Evolutionary conservation across 2,329 filamentous ascomycete species (phyloP), one percentile per base, ranked within the genome.

Genomic region (Pseudovirgaria hyperparasitica): DNA sequence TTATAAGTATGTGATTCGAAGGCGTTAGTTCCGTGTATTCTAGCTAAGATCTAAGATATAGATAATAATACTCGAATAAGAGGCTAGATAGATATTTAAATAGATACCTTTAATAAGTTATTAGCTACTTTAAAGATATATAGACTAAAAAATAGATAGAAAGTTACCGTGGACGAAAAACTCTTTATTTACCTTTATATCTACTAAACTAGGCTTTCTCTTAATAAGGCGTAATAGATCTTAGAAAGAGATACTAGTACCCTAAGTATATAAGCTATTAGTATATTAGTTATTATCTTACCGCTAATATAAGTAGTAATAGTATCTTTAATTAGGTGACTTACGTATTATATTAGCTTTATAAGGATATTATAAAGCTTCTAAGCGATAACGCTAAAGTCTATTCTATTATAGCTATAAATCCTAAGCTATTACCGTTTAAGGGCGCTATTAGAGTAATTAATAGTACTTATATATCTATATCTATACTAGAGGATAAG

Each of bases 141-240:
- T 23, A 10, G 18, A 17, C 21, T 17, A 4, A 20, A 4, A 5
- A 17, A 28, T 16, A 16, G 21, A 20, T n/a, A 16, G 14, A n/a
- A 20, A n/a, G 14, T 28, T 12, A 28, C 6, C 14, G 27, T 24
- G 5, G 27, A 23, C 13, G 27, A 28, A 12, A 28, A 28, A 16
- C 8, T 28, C 16, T 22, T 28, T 16, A 17, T 17, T 5, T 28
- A 23, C 14, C 14, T 22, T 11, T 27, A 27, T 20, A 15, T 27
- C 19, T 27, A 16, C 16, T 20, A 17, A 7, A 20, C 23, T 10
- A 22, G 27, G 7, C 15, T 16, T 9, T 24, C 27, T 12, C 24
- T 11, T 13, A 23, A 22, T 11, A 28, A 28, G 10, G 16, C 21
- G n/a, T n/a, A n/a, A n/a, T n/a, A n/a, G n/a, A n/a, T n/a, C n/a